phyloP scores from a whole-genome alignment of 257 asterid genomes.

The Capsicum rhomboideum region DNA sequence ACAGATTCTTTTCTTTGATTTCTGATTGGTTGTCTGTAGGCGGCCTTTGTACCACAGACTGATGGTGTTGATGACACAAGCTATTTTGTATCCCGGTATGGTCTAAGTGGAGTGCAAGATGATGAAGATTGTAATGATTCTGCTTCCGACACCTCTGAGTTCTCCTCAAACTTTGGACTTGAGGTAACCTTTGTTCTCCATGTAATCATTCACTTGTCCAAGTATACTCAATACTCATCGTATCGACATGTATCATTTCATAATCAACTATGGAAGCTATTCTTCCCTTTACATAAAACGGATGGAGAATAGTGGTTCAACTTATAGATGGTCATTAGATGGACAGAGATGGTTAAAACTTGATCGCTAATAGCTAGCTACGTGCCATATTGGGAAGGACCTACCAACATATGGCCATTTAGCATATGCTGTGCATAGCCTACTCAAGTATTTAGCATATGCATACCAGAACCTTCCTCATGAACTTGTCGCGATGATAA shows the following conservation, averaged over 20 bases:
- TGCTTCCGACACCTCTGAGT: slow-evolving; percentile 53
- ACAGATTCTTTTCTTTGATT: slow-evolving; percentile 4
- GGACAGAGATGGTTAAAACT: neutral
- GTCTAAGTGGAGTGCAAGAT: slow-evolving; percentile 39
- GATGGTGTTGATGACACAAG: slow-evolving; percentile 86
- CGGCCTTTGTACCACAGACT: slow-evolving; percentile 88
- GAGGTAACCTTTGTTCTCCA: slow-evolving; percentile 32
- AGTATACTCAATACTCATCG: neutral
- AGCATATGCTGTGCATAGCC: no score
- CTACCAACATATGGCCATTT: neutral
- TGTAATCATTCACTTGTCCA: neutral
- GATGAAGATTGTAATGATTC: slow-evolving; percentile 48
- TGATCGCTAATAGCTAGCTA: neutral
- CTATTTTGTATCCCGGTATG: slow-evolving; percentile 74
- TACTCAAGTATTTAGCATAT: no score
- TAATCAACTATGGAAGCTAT: neutral
- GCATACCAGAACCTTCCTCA: neutral
- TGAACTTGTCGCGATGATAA: neutral
- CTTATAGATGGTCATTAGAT: neutral
- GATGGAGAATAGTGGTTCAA: neutral
- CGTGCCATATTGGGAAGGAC: neutral
- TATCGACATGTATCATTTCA: neutral
- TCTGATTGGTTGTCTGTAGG: slow-evolving; percentile 37
- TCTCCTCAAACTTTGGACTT: slow-evolving; percentile 35
- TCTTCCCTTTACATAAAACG: neutral